Base-by-base conservation (phyloP, 495 filamentous ascomycete genomes). In the Penicillium argentinense region DNA sequence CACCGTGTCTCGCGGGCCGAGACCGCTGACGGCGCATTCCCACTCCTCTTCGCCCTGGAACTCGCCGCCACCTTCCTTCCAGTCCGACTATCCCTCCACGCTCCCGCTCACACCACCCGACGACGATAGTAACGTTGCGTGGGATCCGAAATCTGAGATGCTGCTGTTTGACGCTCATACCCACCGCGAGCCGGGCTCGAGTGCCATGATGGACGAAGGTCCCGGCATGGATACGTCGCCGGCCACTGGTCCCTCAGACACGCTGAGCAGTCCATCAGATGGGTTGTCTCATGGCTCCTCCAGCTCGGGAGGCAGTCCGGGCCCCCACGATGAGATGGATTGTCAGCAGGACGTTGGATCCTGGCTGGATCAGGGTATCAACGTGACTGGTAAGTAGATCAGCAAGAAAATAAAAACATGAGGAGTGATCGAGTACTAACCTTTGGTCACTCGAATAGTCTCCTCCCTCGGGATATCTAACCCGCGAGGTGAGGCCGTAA, bases 311-410 rank as follows among this genome's bases (percentile, higher is more conserved):
- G 61, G 66, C 12, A 71, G 69, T 17, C 67, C 66, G 1, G 65
- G 60, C 2, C 60, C 63, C 8, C 65, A 62, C 0, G 62, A 69
- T 49, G 68, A 69, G 12, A 70, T 71, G 64, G 66, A 70, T 42
- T 65, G 60, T 29, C 63, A 72, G 37, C 60, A 67, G 23, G 62
- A 63, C 36, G 39, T 60, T 11, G 62, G 57, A 14, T 67, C 68
- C 23, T 77, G 69, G 71, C 47, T 77, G 36, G 67, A 73, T 49
- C 69, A 71, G 47, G 67, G 67, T 18, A 65, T 74, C 47, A 68
- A 72, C 23, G 58, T 66, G 12, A 63, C 64, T 54, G 62, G 72
- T 77, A 59, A 53, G 72, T 56, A n/a, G n/a, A n/a, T n/a, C n/a
- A n/a, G n/a, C n/a, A n/a, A n/a, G n/a, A n/a, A n/a, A n/a, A n/a